phyloP scores from a whole-genome alignment of 495 filamentous ascomycete genomes.

The Hyaloscypha bicolor region DNA sequence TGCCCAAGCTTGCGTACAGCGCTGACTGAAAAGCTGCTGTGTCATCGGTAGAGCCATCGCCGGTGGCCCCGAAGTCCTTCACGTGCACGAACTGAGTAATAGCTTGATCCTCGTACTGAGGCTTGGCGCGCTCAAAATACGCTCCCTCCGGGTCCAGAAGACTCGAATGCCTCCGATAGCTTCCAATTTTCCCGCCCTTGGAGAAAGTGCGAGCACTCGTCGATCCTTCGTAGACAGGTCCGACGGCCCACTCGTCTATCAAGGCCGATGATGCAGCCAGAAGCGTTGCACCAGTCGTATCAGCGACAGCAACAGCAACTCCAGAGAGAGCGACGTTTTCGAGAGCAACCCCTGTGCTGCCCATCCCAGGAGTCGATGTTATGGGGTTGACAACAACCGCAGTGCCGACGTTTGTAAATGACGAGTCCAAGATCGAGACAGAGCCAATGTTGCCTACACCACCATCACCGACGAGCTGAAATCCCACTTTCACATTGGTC shows the following conservation, averaged over 20 bases:
- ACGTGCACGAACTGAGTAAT: constrained; percentile 46
- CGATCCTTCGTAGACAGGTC: constrained; percentile 23
- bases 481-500: constrained; percentile 16
- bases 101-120: constrained; percentile 56
- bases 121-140: constrained; percentile 68
- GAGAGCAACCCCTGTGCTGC: constrained; percentile 54
- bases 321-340: constrained; percentile 67
- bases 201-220: constrained; percentile 17
- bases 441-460: constrained; percentile 49
- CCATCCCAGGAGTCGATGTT: constrained; percentile 13
- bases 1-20: constrained; percentile 8
- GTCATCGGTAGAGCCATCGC: constrained; percentile 26
- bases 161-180: constrained; percentile 15
- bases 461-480: constrained; percentile 14
- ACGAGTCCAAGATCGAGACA: constrained; percentile 65
- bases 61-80: constrained; percentile 56
- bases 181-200: constrained; percentile 17
- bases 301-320: constrained; percentile 46
- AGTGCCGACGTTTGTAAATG: constrained; percentile 53
- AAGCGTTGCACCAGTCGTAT: constrained; percentile 48
- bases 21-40: constrained; percentile 38
- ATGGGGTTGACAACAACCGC: constrained; percentile 18
- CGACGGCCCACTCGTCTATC: constrained; percentile 20
- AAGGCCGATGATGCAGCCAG: constrained; percentile 57
- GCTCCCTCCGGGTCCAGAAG: constrained; percentile 41